phyloP scores from a whole-genome alignment of 2,329 filamentous ascomycete species.

The Penicillium sp. region DNA sequence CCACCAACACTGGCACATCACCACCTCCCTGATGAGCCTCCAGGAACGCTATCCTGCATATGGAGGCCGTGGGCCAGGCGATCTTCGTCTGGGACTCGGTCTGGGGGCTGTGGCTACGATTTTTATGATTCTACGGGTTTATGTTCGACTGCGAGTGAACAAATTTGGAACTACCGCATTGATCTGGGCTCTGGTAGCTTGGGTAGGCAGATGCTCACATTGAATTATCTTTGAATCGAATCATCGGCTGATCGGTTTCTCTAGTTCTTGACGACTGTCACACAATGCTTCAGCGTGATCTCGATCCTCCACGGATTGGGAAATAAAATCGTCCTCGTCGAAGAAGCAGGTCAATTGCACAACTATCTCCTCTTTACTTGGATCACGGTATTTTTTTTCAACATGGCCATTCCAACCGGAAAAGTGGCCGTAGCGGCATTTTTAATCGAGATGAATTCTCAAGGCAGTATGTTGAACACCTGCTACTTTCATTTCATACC shows the following conservation, averaged over 20 bases:
- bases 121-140: slow-evolving; percentile 22
- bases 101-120: slow-evolving; percentile 22
- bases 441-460: slow-evolving; percentile 27
- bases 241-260: neutral
- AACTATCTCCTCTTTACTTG: slow-evolving; percentile 26
- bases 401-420: slow-evolving; percentile 25
- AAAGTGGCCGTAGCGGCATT: slow-evolving; percentile 26
- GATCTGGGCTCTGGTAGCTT: slow-evolving; percentile 24
- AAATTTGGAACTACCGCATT: slow-evolving; percentile 26
- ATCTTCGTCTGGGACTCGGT: slow-evolving; percentile 20
- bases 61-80: slow-evolving; percentile 21
- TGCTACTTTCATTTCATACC: neutral
- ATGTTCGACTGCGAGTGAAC: slow-evolving; percentile 24
- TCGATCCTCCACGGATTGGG: slow-evolving; percentile 26
- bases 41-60: slow-evolving; percentile 21
- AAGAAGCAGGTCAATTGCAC: slow-evolving; percentile 15
- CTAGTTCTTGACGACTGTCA: slow-evolving; percentile 21
- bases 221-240: neutral
- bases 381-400: slow-evolving; percentile 28
- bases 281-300: slow-evolving; percentile 21
- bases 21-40: slow-evolving; percentile 11
- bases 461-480: slow-evolving; percentile 20
- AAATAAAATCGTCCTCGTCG: slow-evolving; percentile 18
- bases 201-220: slow-evolving; percentile 12
- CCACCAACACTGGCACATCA: too few relatives aligned